phyloP scores from a whole-genome alignment of 2,329 filamentous ascomycete genomes.

The Ilyonectria sp. region DNA sequence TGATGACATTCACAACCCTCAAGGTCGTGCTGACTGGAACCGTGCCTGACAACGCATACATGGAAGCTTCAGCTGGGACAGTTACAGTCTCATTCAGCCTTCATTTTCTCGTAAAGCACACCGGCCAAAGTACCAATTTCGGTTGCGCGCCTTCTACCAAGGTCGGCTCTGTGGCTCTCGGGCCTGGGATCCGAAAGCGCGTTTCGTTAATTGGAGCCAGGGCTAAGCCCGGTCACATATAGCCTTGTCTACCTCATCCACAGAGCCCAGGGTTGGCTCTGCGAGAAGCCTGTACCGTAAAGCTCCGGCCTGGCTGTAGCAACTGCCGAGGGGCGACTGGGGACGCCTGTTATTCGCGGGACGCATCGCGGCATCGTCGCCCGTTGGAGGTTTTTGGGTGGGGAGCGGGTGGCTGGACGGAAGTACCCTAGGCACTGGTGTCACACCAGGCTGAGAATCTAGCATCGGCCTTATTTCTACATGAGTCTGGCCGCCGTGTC shows the following conservation, averaged over 20 bases:
- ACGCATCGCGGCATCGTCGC: neutral
- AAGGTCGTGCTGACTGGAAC: neutral
- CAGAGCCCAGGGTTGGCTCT: constrained; percentile 3
- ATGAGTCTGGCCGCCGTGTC: constrained; percentile 14
- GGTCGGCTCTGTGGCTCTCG: constrained; percentile 24
- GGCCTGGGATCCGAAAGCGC: constrained; percentile 43
- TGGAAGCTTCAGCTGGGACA: neutral
- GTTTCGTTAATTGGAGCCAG: constrained; percentile 12
- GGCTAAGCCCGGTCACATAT: constrained; percentile 24
- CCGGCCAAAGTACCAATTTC: constrained; percentile 18
- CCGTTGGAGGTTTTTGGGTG: neutral
- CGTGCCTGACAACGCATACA: neutral
- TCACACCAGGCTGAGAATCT: constrained; percentile 1
- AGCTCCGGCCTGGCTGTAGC: constrained; percentile 6
- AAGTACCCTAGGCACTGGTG: neutral
- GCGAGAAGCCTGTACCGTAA: constrained; percentile 12
- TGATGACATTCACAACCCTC: neutral
- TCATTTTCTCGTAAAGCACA: neutral
- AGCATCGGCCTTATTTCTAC: constrained; percentile 24
- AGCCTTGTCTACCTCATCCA: neutral
- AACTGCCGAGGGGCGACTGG: constrained; percentile 32
- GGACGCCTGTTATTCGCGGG: constrained; percentile 8
- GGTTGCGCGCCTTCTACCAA: constrained; percentile 8
- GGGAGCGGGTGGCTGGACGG: neutral
- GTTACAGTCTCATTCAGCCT: neutral